Percentiles rank a stretch among this genome's conserved stretches.
Evolutionary conservation across 371 early-diverging fungal species (phyloP).

Genomic region (Mucor circinelloides): DNA sequence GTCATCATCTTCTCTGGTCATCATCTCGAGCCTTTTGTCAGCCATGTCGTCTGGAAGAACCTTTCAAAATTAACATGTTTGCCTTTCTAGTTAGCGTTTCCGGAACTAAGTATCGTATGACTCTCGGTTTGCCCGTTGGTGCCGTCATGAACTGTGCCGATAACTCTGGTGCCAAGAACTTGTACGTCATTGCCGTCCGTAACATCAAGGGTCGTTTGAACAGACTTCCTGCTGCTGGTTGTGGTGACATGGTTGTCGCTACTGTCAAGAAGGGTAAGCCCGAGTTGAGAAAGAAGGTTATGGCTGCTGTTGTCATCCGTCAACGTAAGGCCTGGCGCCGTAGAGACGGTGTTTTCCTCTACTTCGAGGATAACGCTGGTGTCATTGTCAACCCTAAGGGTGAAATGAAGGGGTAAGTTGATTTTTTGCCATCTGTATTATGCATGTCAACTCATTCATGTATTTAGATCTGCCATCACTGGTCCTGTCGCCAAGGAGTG

Average conservation of each 20-base stretch:
- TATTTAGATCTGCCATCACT: constrained; percentile 88
- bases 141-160: constrained; percentile 99
- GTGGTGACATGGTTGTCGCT: constrained; percentile 99
- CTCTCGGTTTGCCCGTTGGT: constrained; percentile 99
- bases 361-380: constrained; percentile 88
- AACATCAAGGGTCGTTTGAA: constrained; percentile 97
- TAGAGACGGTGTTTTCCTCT: constrained; percentile 98
- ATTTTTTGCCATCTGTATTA: background rate
- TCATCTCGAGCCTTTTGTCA: background rate
- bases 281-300: constrained; percentile 99
- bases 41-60: background rate
- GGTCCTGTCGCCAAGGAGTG: constrained; percentile 99
- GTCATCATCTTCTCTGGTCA: background rate
- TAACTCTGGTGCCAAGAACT: constrained; percentile 99
- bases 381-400: constrained; percentile 92
- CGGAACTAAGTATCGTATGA: constrained; percentile 98
- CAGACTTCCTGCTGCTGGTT: constrained; percentile 99
- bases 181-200: constrained; percentile 99
- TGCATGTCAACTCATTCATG: background rate
- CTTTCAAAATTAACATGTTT: too few relatives aligned
- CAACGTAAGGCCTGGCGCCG: constrained; percentile 99
- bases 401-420: constrained; percentile 98
- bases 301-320: constrained; percentile 99
- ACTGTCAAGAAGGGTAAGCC: constrained; percentile 99
- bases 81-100: constrained; percentile 68